phyloP scores from a whole-genome alignment of 768 basidiomycete species.

The Phlebiopsis gigantea region DNA sequence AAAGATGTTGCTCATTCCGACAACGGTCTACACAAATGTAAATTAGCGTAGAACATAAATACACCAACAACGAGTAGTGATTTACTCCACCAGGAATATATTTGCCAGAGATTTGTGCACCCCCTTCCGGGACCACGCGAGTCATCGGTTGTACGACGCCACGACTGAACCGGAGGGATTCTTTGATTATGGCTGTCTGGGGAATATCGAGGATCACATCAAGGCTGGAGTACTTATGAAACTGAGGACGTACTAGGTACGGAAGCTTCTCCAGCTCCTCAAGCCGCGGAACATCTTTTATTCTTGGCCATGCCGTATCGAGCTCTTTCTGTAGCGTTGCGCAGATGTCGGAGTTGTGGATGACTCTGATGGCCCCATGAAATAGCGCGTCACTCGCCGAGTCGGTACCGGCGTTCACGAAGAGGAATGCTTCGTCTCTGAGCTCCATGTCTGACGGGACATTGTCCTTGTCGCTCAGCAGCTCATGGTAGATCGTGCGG shows the following conservation, averaged over 20 bases:
- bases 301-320: slow-evolving; percentile 36
- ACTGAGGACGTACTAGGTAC: slow-evolving; percentile 39
- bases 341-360: slow-evolving; percentile 28
- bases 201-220: neutral
- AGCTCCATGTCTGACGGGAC: neutral
- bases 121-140: slow-evolving; percentile 32
- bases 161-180: slow-evolving; percentile 37
- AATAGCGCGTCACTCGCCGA: slow-evolving; percentile 36
- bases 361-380: slow-evolving; percentile 32
- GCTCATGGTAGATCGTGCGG: slow-evolving; percentile 33
- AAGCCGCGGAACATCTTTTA: slow-evolving; percentile 22
- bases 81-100: slow-evolving; percentile 35
- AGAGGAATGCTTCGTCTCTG: slow-evolving; percentile 20
- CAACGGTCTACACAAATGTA: slow-evolving; percentile 30
- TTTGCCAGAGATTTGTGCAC: slow-evolving; percentile 29
- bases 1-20: slow-evolving; percentile 28
- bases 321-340: slow-evolving; percentile 28
- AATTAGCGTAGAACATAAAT: too few relatives aligned
- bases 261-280: slow-evolving; percentile 40
- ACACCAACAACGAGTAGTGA: too few relatives aligned
- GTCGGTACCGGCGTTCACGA: slow-evolving; percentile 39
- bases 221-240: neutral
- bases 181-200: slow-evolving; percentile 44
- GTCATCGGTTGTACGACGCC: slow-evolving; percentile 36
- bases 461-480: neutral